Evolutionary conservation across 805 yeast species (phyloP), one percentile per base, ranked within the genome.

Genomic region (Spathaspora gorwiae): DNA sequence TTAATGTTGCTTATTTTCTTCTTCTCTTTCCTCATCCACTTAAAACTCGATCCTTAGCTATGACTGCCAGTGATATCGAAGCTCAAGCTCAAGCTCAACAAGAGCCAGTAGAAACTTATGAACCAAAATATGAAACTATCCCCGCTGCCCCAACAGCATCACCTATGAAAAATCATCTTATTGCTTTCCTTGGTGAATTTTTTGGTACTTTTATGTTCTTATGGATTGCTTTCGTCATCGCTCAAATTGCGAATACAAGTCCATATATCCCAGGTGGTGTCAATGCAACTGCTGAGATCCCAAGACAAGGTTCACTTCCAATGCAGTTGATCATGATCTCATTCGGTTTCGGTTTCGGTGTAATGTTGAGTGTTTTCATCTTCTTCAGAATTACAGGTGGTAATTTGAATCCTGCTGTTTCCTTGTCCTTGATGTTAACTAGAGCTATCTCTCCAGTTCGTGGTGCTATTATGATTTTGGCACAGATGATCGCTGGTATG

Each of bases 341-440:
- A 11, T 75, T 84, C 41, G 96, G 95, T 57, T 87, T 87, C 68
- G 96, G 96, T 53, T 84, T 86, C 59, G 83, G 89, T 55, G 89
- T 88, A 45, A 78, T 84, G 81, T 82, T 84, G 53, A 80, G 78
- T 55, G 87, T 85, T 41, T 79, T 80, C 56, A 66, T 80, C 56
- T 80, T 84, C 57, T 83, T 75, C 70, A 78, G 88, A 64, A 79
- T 88, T 49, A 84, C 94, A 35, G 96, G 96, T 59, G 96, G 94
- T 72, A 87, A 86, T 70, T 77, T 88, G 62, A 88, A 88, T 72
- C 96, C 96, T 10, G 92, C 94, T 42, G 95, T 88, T 36, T 83
- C 95, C 19, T 72, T 87, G 35, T 70, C 90, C 27, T 70, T 88
- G 60, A 76, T 81, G n/a, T 68, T 85, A 37, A 83, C 87, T 15